A percentile compares a stretch with the other conserved stretches of the same genome.
Evolutionary conservation across 2,329 filamentous ascomycete species (phyloP).

Genomic region (Xylariaceae sp.): DNA sequence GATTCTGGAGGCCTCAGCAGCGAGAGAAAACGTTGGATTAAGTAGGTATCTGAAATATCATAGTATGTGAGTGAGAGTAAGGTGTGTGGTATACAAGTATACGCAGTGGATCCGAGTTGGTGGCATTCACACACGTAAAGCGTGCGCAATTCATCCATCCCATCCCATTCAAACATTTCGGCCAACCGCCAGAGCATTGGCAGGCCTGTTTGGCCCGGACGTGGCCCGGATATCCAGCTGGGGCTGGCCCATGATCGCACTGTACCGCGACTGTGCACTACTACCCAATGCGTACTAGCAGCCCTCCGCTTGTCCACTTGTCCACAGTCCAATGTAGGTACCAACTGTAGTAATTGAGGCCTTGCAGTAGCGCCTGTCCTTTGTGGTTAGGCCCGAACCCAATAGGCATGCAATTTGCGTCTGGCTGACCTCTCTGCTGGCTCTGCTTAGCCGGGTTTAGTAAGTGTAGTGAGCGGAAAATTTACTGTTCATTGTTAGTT

Average conservation of each 20-base stretch:
- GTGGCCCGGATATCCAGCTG: background rate
- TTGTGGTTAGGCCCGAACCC: background rate
- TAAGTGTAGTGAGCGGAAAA: too few species aligned
- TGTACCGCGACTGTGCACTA: background rate
- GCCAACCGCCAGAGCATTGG: background rate
- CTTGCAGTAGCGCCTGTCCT: background rate
- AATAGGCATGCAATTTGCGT: background rate
- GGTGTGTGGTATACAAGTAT: background rate
- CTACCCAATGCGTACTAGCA: too few species aligned
- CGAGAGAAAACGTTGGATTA: too few species aligned
- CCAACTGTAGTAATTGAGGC: background rate
- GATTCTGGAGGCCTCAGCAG: background rate
- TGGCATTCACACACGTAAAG: background rate
- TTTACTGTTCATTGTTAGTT: too few species aligned
- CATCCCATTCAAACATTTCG: too few species aligned
- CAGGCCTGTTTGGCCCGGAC: background rate
- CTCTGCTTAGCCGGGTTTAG: too few species aligned
- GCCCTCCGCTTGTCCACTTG: background rate
- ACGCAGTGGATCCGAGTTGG: background rate
- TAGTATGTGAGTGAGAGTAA: background rate
- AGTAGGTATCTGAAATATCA: too few species aligned
- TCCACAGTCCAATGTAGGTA: background rate
- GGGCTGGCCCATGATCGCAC: background rate
- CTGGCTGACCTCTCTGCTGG: background rate
- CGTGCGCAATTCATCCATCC: background rate